phyloP scores from a whole-genome alignment of 331 rosid species.

The Ulmus americana region DNA sequence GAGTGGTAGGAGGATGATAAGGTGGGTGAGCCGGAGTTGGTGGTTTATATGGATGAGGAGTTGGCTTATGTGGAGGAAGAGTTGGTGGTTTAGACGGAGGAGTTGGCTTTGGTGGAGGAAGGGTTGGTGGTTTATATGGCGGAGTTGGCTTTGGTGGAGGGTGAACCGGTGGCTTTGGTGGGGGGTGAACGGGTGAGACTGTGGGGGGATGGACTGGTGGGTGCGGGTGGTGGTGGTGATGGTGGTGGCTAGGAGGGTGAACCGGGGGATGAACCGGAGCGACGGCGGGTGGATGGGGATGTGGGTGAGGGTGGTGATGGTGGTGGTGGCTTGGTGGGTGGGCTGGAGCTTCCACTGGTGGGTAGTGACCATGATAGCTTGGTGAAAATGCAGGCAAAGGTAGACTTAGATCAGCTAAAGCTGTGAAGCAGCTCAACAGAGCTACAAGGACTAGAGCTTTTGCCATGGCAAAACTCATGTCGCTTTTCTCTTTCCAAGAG shows the following conservation, averaged over 20 bases:
- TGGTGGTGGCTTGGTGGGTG: slow-evolving; percentile 26
- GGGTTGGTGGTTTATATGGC: slow-evolving; percentile 14
- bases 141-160: slow-evolving; percentile 4
- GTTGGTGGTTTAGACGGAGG: slow-evolving; percentile 6
- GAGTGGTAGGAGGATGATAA: slow-evolving; percentile 17
- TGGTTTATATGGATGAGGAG: slow-evolving; percentile 1
- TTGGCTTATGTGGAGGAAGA: slow-evolving; percentile 17
- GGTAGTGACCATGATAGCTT: slow-evolving; percentile 17
- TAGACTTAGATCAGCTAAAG: slow-evolving; percentile 9
- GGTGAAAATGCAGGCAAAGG: slow-evolving; percentile 5
- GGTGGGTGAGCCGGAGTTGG: slow-evolving; percentile 22
- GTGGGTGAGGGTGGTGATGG: slow-evolving; percentile 22
- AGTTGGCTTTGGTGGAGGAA: slow-evolving; percentile 12
- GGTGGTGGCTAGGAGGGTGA: slow-evolving; percentile 27
- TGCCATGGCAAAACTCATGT: slow-evolving; percentile 12
- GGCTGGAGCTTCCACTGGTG: slow-evolving; percentile 16
- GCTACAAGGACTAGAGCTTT: slow-evolving; percentile 15
- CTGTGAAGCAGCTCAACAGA: slow-evolving; percentile 24
- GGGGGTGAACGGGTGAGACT: slow-evolving; percentile 26
- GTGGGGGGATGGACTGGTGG: slow-evolving; percentile 19
- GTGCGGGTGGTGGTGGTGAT: slow-evolving; percentile 17
- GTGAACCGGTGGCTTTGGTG: background rate
- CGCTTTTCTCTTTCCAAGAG: background rate
- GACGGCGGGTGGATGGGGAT: slow-evolving; percentile 21
- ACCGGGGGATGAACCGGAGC: slow-evolving; percentile 25